phyloP scores from a whole-genome alignment of 495 filamentous ascomycete genomes.

The Aspergillus mulundensis region DNA sequence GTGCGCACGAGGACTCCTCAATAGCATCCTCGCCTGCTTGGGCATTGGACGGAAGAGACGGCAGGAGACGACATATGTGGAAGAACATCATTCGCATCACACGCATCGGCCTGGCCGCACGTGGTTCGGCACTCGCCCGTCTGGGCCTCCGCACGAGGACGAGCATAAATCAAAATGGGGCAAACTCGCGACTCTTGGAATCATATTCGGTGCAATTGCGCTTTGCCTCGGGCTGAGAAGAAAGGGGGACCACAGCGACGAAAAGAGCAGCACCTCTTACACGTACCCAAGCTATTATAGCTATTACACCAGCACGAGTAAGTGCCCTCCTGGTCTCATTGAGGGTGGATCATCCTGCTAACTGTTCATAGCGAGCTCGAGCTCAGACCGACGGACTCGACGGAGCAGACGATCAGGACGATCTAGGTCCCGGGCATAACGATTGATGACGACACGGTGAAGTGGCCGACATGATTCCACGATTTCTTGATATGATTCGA shows the following conservation, averaged over 20 bases:
- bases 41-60: conserved; percentile 50
- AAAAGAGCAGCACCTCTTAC: conserved; percentile 40
- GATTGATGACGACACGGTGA: conserved; percentile 12
- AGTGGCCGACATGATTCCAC: conserved; percentile 12
- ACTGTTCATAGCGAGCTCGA: conserved; percentile 42
- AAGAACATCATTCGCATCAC: conserved; percentile 64
- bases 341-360: neutral
- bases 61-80: conserved; percentile 57
- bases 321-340: neutral
- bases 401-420: conserved; percentile 41
- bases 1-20: conserved; percentile 63
- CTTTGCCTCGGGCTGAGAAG: conserved; percentile 74
- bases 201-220: conserved; percentile 61
- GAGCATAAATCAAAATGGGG: conserved; percentile 57
- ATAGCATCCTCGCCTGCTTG: conserved; percentile 61
- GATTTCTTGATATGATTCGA: conserved; percentile 9
- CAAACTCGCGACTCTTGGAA: conserved; percentile 52
- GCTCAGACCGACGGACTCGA: conserved; percentile 47
- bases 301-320: conserved; percentile 43
- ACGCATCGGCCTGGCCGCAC: conserved; percentile 42
- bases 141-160: conserved; percentile 40
- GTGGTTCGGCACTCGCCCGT: conserved; percentile 65
- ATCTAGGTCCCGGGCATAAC: conserved; percentile 34
- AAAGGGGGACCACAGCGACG: conserved; percentile 39
- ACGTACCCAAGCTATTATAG: conserved; percentile 45